Conservation (phyloP, 1,139 yeast genomes). For the Yamadazyma mexicana region DNA sequence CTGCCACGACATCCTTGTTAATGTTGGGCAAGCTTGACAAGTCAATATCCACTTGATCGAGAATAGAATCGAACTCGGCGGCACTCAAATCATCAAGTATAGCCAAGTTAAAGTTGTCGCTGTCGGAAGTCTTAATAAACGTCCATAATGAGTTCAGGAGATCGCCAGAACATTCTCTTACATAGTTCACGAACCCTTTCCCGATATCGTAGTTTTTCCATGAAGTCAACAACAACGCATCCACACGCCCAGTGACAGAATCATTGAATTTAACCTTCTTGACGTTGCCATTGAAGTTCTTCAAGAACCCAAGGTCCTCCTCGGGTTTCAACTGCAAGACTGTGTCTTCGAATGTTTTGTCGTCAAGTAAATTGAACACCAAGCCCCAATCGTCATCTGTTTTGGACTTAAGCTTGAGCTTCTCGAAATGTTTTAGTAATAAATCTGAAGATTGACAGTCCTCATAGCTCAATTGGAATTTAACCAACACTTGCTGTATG, state of each 20-base stretch:
- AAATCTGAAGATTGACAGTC: conserved; percentile 11
- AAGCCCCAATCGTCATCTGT: conserved; percentile 18
- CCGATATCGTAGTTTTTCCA: conserved; percentile 4
- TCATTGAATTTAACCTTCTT: conserved; percentile 1
- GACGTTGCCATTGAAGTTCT: conserved; percentile 3
- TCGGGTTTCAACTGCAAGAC: conserved; percentile 4
- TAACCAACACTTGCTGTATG: conserved; percentile 7
- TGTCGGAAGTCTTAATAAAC: conserved; percentile 14
- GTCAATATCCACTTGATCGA: conserved; percentile 12
- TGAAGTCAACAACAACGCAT: neutral
- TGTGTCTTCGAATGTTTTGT: conserved; percentile 12
- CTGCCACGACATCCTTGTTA: conserved; percentile 26
- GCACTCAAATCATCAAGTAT: conserved; percentile 2
- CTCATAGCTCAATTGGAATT: conserved; percentile 9
- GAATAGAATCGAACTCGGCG: conserved; percentile 11
- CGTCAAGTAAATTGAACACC: conserved; percentile 16
- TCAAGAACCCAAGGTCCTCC: conserved; percentile 6
- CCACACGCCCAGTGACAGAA: neutral
- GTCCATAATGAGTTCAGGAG: conserved; percentile 17
- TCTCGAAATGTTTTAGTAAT: conserved; percentile 9
- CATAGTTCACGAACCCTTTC: conserved; percentile 7
- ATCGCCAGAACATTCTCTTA: conserved; percentile 4
- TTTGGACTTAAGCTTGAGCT: conserved; percentile 8
- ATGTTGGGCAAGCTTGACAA: conserved; percentile 12
- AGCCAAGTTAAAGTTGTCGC: neutral